These are phyloP conservation scores for Xylariales sp. DNA, from an alignment of 2,329 filamentous ascomycete genomes.

Conservation along the genomic window DNA sequence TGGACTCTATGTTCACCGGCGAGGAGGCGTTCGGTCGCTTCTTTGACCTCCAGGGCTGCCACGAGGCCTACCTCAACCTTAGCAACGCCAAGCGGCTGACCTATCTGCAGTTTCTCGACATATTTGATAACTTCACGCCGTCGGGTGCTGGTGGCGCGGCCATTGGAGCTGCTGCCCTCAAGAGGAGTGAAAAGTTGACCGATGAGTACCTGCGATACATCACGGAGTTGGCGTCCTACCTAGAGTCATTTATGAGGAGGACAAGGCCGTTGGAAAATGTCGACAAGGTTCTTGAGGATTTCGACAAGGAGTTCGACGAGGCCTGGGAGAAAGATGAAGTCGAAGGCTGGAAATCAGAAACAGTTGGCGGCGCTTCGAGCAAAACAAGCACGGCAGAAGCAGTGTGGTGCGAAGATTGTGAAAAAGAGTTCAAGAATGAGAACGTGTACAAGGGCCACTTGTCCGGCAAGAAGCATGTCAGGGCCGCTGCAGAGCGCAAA, in stretches of 20 bases:
- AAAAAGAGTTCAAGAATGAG: constrained; percentile 92
- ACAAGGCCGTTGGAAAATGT: constrained; percentile 84
- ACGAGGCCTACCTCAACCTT: constrained; percentile 88
- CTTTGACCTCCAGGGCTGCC: constrained; percentile 78
- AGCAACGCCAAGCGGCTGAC: constrained; percentile 78
- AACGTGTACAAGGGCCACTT: constrained; percentile 92
- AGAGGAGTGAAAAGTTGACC: constrained; percentile 78
- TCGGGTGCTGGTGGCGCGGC: too few species aligned
- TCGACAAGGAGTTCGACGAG: constrained; percentile 79
- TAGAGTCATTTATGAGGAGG: constrained; percentile 82
- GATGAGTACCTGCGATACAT: constrained; percentile 92
- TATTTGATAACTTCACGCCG: constrained; percentile 90
- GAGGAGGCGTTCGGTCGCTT: constrained; percentile 93
- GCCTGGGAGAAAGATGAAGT: constrained; percentile 79
- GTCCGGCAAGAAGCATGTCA: constrained; percentile 87
- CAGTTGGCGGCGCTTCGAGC: constrained; percentile 27
- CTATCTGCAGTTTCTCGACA: constrained; percentile 89
- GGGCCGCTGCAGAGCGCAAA: constrained; percentile 66
- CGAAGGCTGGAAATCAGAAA: constrained; percentile 69
- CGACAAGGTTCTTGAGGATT: constrained; percentile 68
- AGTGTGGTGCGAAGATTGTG: constrained; percentile 86
- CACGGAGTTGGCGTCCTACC: constrained; percentile 71
- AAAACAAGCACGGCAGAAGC: constrained; percentile 50
- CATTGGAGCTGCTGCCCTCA: constrained; percentile 68
- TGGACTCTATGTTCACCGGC: constrained; percentile 91